These are phyloP conservation scores for Platanthera zijinensis DNA, from an alignment of 106 monocot genomes.

Conservation along the genomic window DNA sequence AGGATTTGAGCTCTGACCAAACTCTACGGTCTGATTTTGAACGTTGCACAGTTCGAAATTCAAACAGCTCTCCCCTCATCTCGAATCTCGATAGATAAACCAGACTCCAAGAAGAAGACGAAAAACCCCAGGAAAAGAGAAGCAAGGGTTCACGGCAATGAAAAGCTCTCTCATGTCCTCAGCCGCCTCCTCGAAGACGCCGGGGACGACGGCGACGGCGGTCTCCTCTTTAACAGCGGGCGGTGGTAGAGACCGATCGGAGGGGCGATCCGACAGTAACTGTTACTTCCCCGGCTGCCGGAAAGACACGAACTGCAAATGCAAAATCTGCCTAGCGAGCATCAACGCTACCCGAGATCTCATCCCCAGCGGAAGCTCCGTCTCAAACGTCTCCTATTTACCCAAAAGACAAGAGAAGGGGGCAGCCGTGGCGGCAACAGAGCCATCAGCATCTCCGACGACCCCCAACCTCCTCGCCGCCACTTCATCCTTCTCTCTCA, in stretches of 20 bases:
- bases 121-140: neutral
- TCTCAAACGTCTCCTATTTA: conserved; percentile 16
- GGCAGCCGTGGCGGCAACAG: neutral
- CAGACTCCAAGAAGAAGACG: neutral
- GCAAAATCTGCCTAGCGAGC: conserved; percentile 86
- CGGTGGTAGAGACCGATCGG: conserved; percentile 6
- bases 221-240: neutral
- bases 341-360: conserved; percentile 81
- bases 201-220: neutral
- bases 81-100: neutral
- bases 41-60: neutral
- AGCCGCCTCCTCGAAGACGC: conserved; percentile 5
- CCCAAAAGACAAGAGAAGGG: neutral
- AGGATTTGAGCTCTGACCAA: too few species aligned
- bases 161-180: conserved; percentile 11
- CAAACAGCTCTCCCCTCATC: neutral
- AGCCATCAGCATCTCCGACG: conserved; percentile 3
- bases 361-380: conserved; percentile 24
- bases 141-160: neutral
- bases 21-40: neutral
- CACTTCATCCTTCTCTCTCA: conserved; percentile 14
- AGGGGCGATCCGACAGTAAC: conserved; percentile 15
- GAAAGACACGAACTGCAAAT: conserved; percentile 76
- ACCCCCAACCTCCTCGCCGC: neutral
- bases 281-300: conserved; percentile 76